A percentile compares a stretch with the other conserved stretches of the same genome.
These are phyloP conservation scores for Monosporascus sp. DNA, from an alignment of 2,329 filamentous ascomycete genomes.

Conservation along the genomic window DNA sequence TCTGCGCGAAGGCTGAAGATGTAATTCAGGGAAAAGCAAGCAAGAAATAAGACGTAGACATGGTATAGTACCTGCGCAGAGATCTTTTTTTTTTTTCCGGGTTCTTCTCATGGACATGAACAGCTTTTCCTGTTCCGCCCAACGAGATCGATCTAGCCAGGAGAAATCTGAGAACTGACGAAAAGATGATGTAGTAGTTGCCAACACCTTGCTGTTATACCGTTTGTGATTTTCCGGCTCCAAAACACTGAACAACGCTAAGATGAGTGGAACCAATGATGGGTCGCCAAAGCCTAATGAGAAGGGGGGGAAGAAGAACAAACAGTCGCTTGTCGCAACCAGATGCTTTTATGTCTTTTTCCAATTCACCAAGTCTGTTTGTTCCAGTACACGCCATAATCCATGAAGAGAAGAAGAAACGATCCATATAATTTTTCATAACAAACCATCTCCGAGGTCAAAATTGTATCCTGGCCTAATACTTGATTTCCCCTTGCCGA, in stretches of 20 bases:
- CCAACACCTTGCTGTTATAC: too few species aligned
- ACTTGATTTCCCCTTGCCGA: background rate
- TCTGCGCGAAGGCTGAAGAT: background rate
- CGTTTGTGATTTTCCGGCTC: background rate
- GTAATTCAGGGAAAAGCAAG: background rate
- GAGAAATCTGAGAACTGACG: background rate
- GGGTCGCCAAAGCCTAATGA: background rate
- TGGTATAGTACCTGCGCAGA: background rate
- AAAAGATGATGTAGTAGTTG: background rate
- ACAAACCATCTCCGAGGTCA: background rate
- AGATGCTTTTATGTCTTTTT: background rate
- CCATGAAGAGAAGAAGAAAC: background rate
- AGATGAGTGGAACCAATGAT: background rate
- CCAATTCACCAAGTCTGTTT: background rate
- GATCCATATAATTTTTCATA: background rate
- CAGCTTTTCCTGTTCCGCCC: too few species aligned
- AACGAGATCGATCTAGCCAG: background rate
- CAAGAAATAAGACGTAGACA: background rate
- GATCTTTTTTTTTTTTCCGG: background rate
- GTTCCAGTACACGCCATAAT: background rate
- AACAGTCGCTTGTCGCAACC: background rate
- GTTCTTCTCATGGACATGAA: background rate
- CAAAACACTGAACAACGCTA: background rate
- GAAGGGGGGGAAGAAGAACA: background rate
- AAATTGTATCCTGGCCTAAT: background rate